Percentiles rank a stretch among this genome's conserved stretches.
Conservation (phyloP, 352 stramenopile genomes). For the Phytophthora litchii region DNA sequence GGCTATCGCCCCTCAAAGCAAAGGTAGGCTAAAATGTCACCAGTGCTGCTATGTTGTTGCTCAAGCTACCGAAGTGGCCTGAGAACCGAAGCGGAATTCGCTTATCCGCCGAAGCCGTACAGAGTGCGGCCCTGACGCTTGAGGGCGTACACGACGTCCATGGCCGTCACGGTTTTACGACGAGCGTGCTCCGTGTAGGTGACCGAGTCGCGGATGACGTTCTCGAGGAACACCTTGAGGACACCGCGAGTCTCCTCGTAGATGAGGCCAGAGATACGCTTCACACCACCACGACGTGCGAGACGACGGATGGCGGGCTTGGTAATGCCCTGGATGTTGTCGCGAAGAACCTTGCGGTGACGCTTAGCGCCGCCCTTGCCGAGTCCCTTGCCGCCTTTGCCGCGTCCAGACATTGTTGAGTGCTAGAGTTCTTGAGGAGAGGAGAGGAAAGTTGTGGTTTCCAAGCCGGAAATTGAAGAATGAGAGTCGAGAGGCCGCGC, state of each 20-base stretch:
- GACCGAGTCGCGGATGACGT: constrained; percentile 96
- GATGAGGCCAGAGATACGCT: constrained; percentile 98
- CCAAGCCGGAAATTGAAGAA: constrained; percentile 63
- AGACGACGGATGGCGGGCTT: constrained; percentile 97
- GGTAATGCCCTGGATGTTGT: constrained; percentile 94
- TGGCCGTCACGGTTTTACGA: constrained; percentile 97
- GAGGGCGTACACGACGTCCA: constrained; percentile 98
- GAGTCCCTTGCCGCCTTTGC: constrained; percentile 75
- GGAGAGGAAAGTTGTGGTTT: constrained; percentile 24
- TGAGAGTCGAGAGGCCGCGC: constrained; percentile 27
- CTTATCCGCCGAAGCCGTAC: constrained; percentile 93
- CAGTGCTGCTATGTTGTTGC: constrained; percentile 3
- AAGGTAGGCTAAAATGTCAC: neutral
- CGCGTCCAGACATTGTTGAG: constrained; percentile 69
- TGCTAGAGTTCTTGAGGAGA: constrained; percentile 23
- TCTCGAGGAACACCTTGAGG: constrained; percentile 99
- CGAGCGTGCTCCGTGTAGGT: constrained; percentile 97
- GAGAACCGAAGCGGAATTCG: constrained; percentile 20
- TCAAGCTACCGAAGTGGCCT: constrained; percentile 80
- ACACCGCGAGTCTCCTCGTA: constrained; percentile 98
- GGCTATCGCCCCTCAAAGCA: constrained; percentile 8
- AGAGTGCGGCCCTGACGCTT: constrained; percentile 97
- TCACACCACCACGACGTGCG: constrained; percentile 97
- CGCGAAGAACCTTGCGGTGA: constrained; percentile 88
- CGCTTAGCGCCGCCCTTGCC: constrained; percentile 86